Percentiles rank a stretch among this genome's conserved stretches.
phyloP scores from a whole-genome alignment of 1,284 basidiomycete species.

The Taiwanofungus camphoratus region DNA sequence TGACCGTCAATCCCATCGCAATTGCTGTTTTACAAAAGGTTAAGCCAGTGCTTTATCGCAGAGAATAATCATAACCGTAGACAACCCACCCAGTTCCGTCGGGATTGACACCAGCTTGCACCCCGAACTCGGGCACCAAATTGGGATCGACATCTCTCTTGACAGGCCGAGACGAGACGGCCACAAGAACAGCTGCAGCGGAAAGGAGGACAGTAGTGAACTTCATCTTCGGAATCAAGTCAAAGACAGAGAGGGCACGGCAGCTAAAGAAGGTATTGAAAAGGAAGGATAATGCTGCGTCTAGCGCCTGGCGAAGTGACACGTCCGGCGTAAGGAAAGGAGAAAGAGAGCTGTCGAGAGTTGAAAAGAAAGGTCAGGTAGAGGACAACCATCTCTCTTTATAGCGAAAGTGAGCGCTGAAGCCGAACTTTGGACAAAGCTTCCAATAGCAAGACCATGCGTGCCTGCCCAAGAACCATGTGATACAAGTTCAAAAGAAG shows the following conservation, averaged over 20 bases:
- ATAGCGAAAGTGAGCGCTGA: no score
- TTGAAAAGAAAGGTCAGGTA: background rate
- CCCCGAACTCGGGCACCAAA: constrained; percentile 25
- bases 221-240: constrained; percentile 17
- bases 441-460: background rate
- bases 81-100: constrained; percentile 14
- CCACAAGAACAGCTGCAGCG: constrained; percentile 29
- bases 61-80: background rate
- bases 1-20: constrained; percentile 49
- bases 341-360: constrained; percentile 15
- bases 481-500: background rate
- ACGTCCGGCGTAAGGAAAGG: constrained; percentile 20
- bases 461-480: background rate
- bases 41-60: background rate
- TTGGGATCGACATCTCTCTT: constrained; percentile 36
- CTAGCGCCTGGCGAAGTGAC: constrained; percentile 11
- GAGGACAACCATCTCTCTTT: background rate
- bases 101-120: constrained; percentile 20
- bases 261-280: constrained; percentile 1
- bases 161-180: constrained; percentile 36
- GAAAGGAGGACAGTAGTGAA: constrained; percentile 27
- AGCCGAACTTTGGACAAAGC: background rate
- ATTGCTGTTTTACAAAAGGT: constrained; percentile 34
- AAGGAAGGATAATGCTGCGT: constrained; percentile 12
- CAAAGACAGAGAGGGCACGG: constrained; percentile 8